Conservation (phyloP, 164 flowering plant species). For the Dillenia suffruticosa region DNA sequence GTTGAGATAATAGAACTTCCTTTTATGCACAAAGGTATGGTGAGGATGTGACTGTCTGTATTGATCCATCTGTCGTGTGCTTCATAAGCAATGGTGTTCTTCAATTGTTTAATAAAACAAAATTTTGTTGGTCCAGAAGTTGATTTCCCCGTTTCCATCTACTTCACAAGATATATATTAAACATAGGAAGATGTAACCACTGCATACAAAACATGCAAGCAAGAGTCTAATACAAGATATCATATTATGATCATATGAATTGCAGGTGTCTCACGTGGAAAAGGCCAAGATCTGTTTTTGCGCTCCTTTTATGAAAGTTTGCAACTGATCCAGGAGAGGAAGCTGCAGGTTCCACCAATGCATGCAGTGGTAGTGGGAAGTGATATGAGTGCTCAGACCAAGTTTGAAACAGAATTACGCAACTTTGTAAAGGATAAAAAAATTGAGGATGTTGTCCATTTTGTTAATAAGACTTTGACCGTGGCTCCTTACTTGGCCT, state of each 20-base stretch:
- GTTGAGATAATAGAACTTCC: no score
- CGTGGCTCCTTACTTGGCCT: constrained; percentile 91
- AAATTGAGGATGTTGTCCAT: constrained; percentile 70
- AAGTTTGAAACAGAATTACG: constrained; percentile 85
- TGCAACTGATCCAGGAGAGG: constrained; percentile 61
- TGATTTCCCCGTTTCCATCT: no score
- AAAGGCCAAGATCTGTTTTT: constrained; percentile 96
- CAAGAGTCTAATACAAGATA: no score
- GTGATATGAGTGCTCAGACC: constrained; percentile 85
- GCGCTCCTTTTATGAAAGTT: constrained; percentile 66
- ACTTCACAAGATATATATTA: no score
- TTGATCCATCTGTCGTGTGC: no score
- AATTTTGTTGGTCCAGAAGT: no score
- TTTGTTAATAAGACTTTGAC: constrained; percentile 89
- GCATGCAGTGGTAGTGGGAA: constrained; percentile 91
- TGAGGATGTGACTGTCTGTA: no score
- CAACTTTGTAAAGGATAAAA: constrained; percentile 57
- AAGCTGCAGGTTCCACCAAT: constrained; percentile 72
- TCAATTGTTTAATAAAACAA: no score
- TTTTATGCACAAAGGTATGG: no score
- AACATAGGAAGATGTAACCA: no score
- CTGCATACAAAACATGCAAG: no score
- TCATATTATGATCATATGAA: background rate
- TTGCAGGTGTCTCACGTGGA: constrained; percentile 97
- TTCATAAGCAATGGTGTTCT: no score